Conservation (phyloP, 2,329 filamentous ascomycete genomes). For the Aureobasidium sp. region DNA sequence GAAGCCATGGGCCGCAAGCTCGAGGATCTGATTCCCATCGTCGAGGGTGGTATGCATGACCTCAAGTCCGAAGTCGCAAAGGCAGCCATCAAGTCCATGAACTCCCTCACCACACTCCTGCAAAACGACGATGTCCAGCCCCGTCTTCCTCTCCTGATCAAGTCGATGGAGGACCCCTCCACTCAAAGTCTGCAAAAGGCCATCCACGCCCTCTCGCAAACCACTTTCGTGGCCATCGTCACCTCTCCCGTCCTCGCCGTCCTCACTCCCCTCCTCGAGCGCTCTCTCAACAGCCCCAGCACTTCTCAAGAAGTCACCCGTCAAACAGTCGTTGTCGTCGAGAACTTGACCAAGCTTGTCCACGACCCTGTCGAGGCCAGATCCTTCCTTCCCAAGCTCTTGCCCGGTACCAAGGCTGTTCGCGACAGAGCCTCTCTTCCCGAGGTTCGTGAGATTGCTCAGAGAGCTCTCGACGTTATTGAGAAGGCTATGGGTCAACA, state of each 20-base stretch:
- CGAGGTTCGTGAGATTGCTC: slow-evolving; percentile 85
- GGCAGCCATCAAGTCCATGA: slow-evolving; percentile 89
- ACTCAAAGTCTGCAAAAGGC: slow-evolving; percentile 84
- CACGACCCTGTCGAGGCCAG: slow-evolving; percentile 92
- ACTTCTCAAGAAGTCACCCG: slow-evolving; percentile 91
- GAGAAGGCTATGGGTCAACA: slow-evolving; percentile 78
- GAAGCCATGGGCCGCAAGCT: slow-evolving; percentile 85
- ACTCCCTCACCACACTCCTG: slow-evolving; percentile 75
- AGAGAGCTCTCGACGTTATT: slow-evolving; percentile 75
- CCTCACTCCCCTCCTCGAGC: slow-evolving; percentile 87
- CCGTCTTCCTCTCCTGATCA: slow-evolving; percentile 82
- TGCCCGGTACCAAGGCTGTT: slow-evolving; percentile 86
- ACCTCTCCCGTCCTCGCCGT: slow-evolving; percentile 92
- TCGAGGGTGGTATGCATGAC: slow-evolving; percentile 92
- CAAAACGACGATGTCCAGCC: slow-evolving; percentile 96
- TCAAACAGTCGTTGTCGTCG: slow-evolving; percentile 91
- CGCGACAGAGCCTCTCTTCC: slow-evolving; percentile 82
- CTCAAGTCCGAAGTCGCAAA: slow-evolving; percentile 81
- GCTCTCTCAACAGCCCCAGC: slow-evolving; percentile 81
- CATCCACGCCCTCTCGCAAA: slow-evolving; percentile 92
- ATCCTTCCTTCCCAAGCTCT: slow-evolving; percentile 88
- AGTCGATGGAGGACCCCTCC: slow-evolving; percentile 91
- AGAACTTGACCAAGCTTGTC: slow-evolving; percentile 96
- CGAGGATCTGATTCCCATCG: slow-evolving; percentile 79
- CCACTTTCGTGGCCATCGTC: slow-evolving; percentile 95